These are phyloP conservation scores for Botrytis fragariae DNA, from an alignment of 2,329 filamentous ascomycete genomes.

Conservation along the genomic window DNA sequence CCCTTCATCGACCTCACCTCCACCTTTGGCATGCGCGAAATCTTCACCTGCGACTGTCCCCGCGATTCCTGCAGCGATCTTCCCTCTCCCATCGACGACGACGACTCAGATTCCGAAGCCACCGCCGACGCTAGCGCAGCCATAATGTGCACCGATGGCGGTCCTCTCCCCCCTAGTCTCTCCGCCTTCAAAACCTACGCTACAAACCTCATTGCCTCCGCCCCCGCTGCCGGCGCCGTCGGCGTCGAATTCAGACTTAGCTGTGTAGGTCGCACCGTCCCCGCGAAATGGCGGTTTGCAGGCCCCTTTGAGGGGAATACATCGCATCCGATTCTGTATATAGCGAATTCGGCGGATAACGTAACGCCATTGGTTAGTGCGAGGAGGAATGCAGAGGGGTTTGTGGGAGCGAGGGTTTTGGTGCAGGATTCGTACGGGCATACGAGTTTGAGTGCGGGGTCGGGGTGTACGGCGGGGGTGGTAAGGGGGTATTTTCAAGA, in stretches of 20 bases:
- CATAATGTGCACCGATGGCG: constrained; percentile 36
- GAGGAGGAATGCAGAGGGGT: constrained; percentile 39
- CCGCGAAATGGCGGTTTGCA: constrained; percentile 37
- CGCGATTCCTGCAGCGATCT: not conserved
- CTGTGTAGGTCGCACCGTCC: constrained; percentile 36
- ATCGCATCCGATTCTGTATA: constrained; percentile 40
- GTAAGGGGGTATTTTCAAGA: not conserved
- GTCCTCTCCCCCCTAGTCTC: constrained; percentile 26
- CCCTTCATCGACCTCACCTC: constrained; percentile 39
- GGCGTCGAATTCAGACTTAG: not conserved
- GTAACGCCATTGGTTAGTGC: constrained; percentile 39
- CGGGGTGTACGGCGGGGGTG: not conserved
- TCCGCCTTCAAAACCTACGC: constrained; percentile 33
- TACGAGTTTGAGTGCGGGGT: not conserved
- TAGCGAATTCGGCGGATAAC: constrained; percentile 41
- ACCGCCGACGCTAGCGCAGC: constrained; percentile 31
- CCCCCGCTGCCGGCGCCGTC: constrained; percentile 45
- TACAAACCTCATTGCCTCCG: constrained; percentile 36
- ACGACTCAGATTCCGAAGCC: constrained; percentile 20
- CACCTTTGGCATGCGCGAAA: constrained; percentile 21
- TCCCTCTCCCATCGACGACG: not conserved
- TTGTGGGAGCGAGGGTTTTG: constrained; percentile 47
- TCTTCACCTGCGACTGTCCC: constrained; percentile 21
- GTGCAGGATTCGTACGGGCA: constrained; percentile 50
- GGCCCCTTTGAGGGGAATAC: constrained; percentile 40